A percentile compares a stretch with the other conserved stretches of the same genome.
These are phyloP conservation scores for Aurinia saxatilis DNA, from an alignment of 345 rosid genomes.

Conservation along the genomic window DNA sequence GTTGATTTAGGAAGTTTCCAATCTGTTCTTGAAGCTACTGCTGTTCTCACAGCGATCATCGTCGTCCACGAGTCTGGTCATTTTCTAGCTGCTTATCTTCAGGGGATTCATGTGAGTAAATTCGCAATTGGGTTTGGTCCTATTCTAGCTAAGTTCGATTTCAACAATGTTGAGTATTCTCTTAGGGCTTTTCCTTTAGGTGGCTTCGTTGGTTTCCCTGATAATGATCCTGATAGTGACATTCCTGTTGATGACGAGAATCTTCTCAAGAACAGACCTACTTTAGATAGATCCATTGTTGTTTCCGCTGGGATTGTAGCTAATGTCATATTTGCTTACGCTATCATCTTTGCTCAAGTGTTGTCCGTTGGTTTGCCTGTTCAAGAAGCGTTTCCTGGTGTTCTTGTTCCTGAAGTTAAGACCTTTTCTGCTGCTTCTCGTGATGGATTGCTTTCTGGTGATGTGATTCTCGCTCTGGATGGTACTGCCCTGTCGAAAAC, in stretches of 20 bases:
- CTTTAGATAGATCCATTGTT: conserved; percentile 68
- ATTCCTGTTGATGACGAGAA: conserved; percentile 76
- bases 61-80: conserved; percentile 90
- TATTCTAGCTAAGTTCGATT: conserved; percentile 73
- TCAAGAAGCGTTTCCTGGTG: conserved; percentile 90
- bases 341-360: conserved; percentile 74
- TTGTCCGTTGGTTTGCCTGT: conserved; percentile 84
- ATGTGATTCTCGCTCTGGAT: conserved; percentile 62
- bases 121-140: conserved; percentile 98
- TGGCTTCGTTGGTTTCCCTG: conserved; percentile 96
- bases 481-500: conserved; percentile 46
- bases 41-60: conserved; percentile 78
- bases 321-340: conserved; percentile 74
- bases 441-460: conserved; percentile 83
- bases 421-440: conserved; percentile 87
- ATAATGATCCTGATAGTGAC: conserved; percentile 86
- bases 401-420: conserved; percentile 77
- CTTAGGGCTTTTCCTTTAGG: conserved; percentile 88
- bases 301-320: conserved; percentile 93
- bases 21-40: conserved; percentile 71
- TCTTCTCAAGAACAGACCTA: conserved; percentile 86
- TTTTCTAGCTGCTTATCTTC: conserved; percentile 86
- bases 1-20: conserved; percentile 64
- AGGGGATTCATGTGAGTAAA: conserved; percentile 96
- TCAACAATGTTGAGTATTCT: conserved; percentile 81